A percentile compares a stretch with the other conserved stretches of the same genome.
Evolutionary conservation across 1,139 yeast genomes (phyloP).

Genomic region (Candida sp.): DNA sequence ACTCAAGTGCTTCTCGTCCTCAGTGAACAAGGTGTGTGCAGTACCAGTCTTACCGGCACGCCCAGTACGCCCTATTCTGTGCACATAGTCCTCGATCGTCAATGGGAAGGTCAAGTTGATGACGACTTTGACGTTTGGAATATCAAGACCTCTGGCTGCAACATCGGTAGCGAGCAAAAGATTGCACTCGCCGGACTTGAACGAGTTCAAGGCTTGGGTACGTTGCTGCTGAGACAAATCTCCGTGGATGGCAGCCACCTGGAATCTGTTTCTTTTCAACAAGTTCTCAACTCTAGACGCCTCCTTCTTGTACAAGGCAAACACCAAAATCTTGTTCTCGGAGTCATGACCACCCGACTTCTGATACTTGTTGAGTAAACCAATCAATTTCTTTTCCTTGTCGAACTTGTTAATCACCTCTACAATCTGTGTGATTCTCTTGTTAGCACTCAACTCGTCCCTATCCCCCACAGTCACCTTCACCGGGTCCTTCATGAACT

Average conservation of each 20-base stretch:
- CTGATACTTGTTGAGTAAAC: slow-evolving; percentile 76
- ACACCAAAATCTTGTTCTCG: slow-evolving; percentile 83
- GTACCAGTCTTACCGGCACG: slow-evolving; percentile 97
- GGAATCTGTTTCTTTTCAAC: slow-evolving; percentile 72
- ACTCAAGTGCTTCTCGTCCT: slow-evolving; percentile 94
- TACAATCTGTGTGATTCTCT: slow-evolving; percentile 89
- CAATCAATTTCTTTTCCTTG: slow-evolving; percentile 79
- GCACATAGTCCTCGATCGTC: slow-evolving; percentile 98
- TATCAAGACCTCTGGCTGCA: slow-evolving; percentile 98
- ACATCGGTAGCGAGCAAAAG: slow-evolving; percentile 96
- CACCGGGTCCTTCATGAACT: slow-evolving; percentile 85
- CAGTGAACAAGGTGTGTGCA: slow-evolving; percentile 96
- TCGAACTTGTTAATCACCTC: slow-evolving; percentile 88
- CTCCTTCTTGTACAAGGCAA: slow-evolving; percentile 96
- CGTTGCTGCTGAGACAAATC: slow-evolving; percentile 94
- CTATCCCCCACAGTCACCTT: slow-evolving; percentile 94
- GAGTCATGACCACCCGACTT: slow-evolving; percentile 61
- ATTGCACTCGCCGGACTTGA: slow-evolving; percentile 80
- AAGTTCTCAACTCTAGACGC: slow-evolving; percentile 89
- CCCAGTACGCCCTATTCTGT: slow-evolving; percentile 98
- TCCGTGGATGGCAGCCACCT: slow-evolving; percentile 95
- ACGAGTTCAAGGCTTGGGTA: slow-evolving; percentile 82
- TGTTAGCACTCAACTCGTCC: slow-evolving; percentile 93
- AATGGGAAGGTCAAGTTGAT: slow-evolving; percentile 97
- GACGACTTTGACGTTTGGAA: slow-evolving; percentile 96